Evolutionary conservation across 2,329 filamentous ascomycete species (phyloP), one percentile per base, ranked within the genome.

Genomic region (Clonostachys sp.): DNA sequence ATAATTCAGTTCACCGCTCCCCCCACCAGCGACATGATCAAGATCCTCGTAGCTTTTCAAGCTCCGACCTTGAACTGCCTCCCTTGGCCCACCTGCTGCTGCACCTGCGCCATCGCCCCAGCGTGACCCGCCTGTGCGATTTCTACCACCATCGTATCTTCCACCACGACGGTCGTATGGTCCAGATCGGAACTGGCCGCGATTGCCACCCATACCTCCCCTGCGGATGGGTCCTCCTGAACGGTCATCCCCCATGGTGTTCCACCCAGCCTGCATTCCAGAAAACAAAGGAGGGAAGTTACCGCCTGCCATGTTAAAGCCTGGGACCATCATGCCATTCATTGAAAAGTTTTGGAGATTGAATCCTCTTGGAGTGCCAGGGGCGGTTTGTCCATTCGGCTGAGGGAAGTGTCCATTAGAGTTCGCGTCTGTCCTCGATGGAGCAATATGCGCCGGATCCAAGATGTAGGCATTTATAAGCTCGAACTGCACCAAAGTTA

Each of bases 11-110:
- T 96, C 92, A 30, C 89, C 87, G 39, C 86, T 83, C 39, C 86
- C 89, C 35, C 80, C 76, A 13, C 84, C 82, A 36, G 83, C 83
- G 49, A 87, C 86, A 42, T 95, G 92, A 70, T 99, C 94, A 20
- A 99, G 74, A 63, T 99, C 94, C 66, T 99, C 95, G 63, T 99
- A 99, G 65, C 90, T 96, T 78, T 95, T 96, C 54, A 99, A 72
- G 51, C 89, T 96, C 48, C 94, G 83, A 6, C 94, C 94, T 56
- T 95, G 89, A 1, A 95, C 91, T 12, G 94, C 92, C 67, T 97
- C 91, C 17, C 89, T 81, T 17, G 94, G 92, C 0, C 91, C 91
- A 50, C 91, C 86, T 3, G 87, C 84, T 34, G 86, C 83, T 20
- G 81, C 86, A 38, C 87, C 86, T 44, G 89, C 87, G 24, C 86